phyloP scores from a whole-genome alignment of 2,329 filamentous ascomycete species.

The Aspergillus fischeri region DNA sequence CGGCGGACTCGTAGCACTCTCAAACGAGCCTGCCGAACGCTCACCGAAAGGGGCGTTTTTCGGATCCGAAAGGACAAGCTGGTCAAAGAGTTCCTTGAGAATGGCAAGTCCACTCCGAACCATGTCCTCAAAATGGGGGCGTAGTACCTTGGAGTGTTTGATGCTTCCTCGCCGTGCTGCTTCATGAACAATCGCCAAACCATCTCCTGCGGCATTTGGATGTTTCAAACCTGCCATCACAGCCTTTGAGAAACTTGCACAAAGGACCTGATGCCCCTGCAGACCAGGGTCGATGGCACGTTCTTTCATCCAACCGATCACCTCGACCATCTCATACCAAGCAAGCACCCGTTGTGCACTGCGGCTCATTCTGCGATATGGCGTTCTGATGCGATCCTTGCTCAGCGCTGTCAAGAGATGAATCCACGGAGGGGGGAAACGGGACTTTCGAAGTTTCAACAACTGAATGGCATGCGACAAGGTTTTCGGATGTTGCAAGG shows the following conservation, averaged over 20 bases:
- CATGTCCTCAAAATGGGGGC: conserved; percentile 25
- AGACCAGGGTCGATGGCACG: conserved; percentile 27
- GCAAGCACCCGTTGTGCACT: conserved; percentile 30
- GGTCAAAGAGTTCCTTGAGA: conserved; percentile 35
- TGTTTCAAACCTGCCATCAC: conserved; percentile 28
- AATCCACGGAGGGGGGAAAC: conserved; percentile 33
- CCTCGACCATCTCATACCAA: conserved; percentile 35
- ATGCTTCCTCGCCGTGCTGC: conserved; percentile 8
- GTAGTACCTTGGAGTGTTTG: not conserved
- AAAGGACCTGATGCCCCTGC: conserved; percentile 34
- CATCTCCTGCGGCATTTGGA: conserved; percentile 24
- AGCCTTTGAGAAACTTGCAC: conserved; percentile 33
- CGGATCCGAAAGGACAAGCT: conserved; percentile 28
- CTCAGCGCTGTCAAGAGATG: conserved; percentile 32
- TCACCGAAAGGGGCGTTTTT: conserved; percentile 20
- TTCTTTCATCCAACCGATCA: conserved; percentile 33
- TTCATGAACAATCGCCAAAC: conserved; percentile 21
- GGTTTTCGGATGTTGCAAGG: conserved; percentile 22
- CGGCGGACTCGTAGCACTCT: conserved; percentile 8
- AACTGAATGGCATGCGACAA: conserved; percentile 37
- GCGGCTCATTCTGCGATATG: conserved; percentile 16
- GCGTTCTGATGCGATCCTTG: conserved; percentile 16
- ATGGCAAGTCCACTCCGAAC: conserved; percentile 25
- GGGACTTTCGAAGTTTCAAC: conserved; percentile 25
- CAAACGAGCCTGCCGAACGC: conserved; percentile 10